These are phyloP conservation scores for Ilyonectria mors-panacis DNA, from an alignment of 2,329 filamentous ascomycete genomes.

Conservation along the genomic window DNA sequence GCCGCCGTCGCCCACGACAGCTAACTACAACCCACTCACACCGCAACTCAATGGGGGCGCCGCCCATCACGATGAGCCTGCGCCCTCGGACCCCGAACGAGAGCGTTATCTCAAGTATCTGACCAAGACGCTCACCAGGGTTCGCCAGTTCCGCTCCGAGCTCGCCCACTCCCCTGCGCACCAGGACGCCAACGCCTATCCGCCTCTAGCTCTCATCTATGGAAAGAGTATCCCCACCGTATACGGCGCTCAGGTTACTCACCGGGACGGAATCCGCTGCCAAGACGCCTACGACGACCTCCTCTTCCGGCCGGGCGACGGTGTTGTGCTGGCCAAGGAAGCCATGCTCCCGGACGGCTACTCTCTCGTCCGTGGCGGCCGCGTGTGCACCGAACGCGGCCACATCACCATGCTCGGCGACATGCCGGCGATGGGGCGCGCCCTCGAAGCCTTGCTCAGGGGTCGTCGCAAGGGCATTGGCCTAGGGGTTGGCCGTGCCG, in stretches of 20 bases:
- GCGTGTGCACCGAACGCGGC: conserved; percentile 85
- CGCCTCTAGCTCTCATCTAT: conserved; percentile 87
- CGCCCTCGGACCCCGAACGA: conserved; percentile 47
- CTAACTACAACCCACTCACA: conserved; percentile 48
- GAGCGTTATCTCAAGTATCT: conserved; percentile 74
- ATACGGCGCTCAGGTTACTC: conserved; percentile 82
- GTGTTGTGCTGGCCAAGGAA: conserved; percentile 87
- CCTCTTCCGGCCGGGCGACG: conserved; percentile 89
- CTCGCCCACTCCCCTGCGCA: conserved; percentile 74
- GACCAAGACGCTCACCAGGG: conserved; percentile 78
- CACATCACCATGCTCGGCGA: conserved; percentile 92
- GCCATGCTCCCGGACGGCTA: conserved; percentile 90
- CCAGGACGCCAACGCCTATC: conserved; percentile 79
- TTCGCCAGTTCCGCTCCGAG: conserved; percentile 82
- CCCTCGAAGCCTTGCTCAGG: conserved; percentile 76
- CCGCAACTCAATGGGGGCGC: conserved; percentile 46
- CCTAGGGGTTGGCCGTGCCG: conserved; percentile 57
- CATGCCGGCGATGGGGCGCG: conserved; percentile 83
- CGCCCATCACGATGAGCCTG: conserved; percentile 40
- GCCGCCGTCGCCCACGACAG: conserved; percentile 33
- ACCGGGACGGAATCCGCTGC: conserved; percentile 80
- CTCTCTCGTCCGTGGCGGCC: conserved; percentile 78
- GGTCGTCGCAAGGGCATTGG: conserved; percentile 83
- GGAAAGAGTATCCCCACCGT: conserved; percentile 90
- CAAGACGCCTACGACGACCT: conserved; percentile 89